Evolutionary conservation across 345 rosid species (phyloP), one percentile per base, ranked within the genome.

Genomic region (Firmiana major): DNA sequence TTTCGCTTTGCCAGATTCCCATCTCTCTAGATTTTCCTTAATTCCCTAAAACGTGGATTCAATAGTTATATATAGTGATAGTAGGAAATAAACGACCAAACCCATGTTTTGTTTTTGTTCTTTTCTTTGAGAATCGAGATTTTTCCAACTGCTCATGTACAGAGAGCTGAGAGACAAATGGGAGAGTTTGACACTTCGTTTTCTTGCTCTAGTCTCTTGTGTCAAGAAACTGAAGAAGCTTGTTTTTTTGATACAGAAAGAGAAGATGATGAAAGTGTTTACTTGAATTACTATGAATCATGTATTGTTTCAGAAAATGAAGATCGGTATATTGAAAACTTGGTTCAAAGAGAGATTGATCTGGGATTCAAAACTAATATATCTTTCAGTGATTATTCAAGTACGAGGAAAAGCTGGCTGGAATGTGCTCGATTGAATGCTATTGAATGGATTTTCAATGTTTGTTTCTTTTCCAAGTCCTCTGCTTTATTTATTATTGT

Each of bases 391-490:
- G 72, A 82, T 78, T 73, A 31, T 43, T 48, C 69, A 5, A 16
- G 11, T 42, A 16, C 21, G 21, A 51, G 40, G 63, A 34, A 63
- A 31, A 40, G 24, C 9, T 86, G 87, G 92, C 46, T 84, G 17
- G 63, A 79, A 60, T 83, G 54, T 43, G 89, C 90, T 45, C 89
- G 97, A 40, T 76, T 88, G 84, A 77, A 86, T 79, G 95, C 96
- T 2, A 83, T 94, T 84, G 85, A 88, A 46, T 92, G 98, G 98
- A 91, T 92, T 78, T 79, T 91, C 84, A 85, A 87, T 81, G 98
- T 94, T 48, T 34, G 86, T 85, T 68, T 12, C 42, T 71, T 31
- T 24, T 12, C 9, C 24, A 24, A 31, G 48, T 4, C 3, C 36
- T 26, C 9, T 26, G 6, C 65, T 64, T 26, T 43, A 22, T 40